Percentiles rank a stretch among this genome's conserved stretches.
These are phyloP conservation scores for Pseudevernia furfuracea DNA, from an alignment of 495 filamentous ascomycete species.

Conservation along the genomic window DNA sequence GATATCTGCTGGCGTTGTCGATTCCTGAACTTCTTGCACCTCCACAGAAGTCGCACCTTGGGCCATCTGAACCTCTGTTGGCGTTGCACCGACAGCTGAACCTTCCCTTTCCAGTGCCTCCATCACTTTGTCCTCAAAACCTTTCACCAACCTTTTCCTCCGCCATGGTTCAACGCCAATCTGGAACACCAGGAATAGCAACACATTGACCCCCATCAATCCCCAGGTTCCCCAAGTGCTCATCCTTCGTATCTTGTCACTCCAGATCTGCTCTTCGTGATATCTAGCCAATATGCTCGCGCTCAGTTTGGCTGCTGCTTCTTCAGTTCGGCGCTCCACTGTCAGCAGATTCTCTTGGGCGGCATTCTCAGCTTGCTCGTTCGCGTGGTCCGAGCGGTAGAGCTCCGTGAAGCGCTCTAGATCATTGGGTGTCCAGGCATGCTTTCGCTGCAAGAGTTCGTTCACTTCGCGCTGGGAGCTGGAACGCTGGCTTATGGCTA, in stretches of 20 bases:
- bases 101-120: conserved; percentile 74
- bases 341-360: conserved; percentile 62
- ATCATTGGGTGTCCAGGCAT: conserved; percentile 79
- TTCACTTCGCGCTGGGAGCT: conserved; percentile 94
- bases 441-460: conserved; percentile 83
- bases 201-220: conserved; percentile 89
- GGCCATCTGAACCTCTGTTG: background rate
- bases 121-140: conserved; percentile 70
- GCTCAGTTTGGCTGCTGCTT: conserved; percentile 63
- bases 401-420: conserved; percentile 90
- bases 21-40: conserved; percentile 24
- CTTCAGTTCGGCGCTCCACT: conserved; percentile 70
- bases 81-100: conserved; percentile 26
- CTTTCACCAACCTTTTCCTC: conserved; percentile 65
- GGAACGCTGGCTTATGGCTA: conserved; percentile 68
- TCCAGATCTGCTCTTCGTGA: conserved; percentile 99
- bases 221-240: conserved; percentile 98
- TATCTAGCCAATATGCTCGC: conserved; percentile 79
- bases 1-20: conserved; percentile 23
- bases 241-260: conserved; percentile 91
- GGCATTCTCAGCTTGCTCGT: conserved; percentile 78
- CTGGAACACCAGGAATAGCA: conserved; percentile 82
- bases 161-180: conserved; percentile 94
- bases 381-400: conserved; percentile 85
- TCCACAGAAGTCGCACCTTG: conserved; percentile 25